Conservation (phyloP, 768 basidiomycete species). For the Russula vinacea region DNA sequence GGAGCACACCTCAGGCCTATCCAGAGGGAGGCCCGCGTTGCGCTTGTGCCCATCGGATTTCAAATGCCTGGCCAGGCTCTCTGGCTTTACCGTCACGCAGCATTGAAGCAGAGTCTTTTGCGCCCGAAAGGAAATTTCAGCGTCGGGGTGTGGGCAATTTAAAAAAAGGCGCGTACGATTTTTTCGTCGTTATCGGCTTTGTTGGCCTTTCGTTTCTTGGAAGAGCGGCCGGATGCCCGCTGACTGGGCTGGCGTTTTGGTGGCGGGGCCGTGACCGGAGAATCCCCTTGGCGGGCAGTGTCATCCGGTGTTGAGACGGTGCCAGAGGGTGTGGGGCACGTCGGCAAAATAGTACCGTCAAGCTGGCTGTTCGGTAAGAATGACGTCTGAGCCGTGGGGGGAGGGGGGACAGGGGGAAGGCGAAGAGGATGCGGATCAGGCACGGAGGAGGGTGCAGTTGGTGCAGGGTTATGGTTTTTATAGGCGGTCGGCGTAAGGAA, state of each 20-base stretch:
- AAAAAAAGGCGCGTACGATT: slow-evolving; percentile 14
- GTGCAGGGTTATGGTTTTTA: neutral
- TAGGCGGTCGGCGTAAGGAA: neutral
- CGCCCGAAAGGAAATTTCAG: neutral
- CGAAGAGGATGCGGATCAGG: neutral
- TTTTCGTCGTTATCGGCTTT: slow-evolving; percentile 5
- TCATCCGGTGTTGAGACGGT: neutral
- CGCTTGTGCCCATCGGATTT: slow-evolving; percentile 26
- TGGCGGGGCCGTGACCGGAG: neutral
- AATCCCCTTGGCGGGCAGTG: neutral
- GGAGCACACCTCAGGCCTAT: slow-evolving; percentile 21
- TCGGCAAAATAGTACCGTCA: neutral
- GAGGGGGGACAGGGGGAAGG: neutral
- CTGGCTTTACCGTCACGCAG: slow-evolving; percentile 23
- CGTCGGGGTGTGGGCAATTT: neutral
- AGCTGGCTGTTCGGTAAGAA: neutral
- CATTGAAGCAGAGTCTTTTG: slow-evolving; percentile 23
- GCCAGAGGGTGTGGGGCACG: neutral
- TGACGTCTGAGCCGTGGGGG: neutral
- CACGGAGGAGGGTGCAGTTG: neutral
- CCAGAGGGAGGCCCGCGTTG: slow-evolving; percentile 21
- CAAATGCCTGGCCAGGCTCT: slow-evolving; percentile 23
- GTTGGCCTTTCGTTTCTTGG: slow-evolving; percentile 13
- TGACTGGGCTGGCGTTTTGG: neutral
- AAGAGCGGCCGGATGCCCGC: neutral